A percentile compares a stretch with the other conserved stretches of the same genome.
Evolutionary conservation across 2,329 filamentous ascomycete genomes (phyloP).

Genomic region (Ascosphaera aggregata): DNA sequence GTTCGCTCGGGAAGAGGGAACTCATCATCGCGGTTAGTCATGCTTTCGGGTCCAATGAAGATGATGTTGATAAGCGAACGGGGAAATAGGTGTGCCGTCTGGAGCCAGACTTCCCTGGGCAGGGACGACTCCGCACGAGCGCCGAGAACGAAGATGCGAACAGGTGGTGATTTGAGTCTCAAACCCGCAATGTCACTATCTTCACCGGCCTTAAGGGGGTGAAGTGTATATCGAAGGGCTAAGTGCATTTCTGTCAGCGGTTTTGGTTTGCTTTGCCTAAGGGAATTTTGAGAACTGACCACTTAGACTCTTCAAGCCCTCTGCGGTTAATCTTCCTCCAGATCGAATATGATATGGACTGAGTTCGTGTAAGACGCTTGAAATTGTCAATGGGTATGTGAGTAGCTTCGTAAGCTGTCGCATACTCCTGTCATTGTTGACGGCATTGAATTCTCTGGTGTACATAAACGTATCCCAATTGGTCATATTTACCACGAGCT

Average conservation of each 20-base stretch:
- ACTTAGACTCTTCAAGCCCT: conserved; percentile 83
- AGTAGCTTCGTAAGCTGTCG: conserved; percentile 79
- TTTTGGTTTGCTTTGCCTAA: no score
- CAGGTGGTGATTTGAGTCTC: conserved; percentile 61
- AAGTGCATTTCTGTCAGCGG: no score
- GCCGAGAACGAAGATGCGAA: conserved; percentile 80
- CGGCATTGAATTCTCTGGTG: conserved; percentile 69
- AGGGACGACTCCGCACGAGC: conserved; percentile 94
- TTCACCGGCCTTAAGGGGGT: conserved; percentile 61
- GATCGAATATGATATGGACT: conserved; percentile 71
- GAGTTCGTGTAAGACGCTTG: conserved; percentile 76
- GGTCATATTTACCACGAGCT: conserved; percentile 85
- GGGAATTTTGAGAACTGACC: conserved; percentile 42
- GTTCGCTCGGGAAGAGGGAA: conserved; percentile 78
- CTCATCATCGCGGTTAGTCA: conserved; percentile 82
- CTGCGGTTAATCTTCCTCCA: conserved; percentile 53
- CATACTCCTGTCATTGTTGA: conserved; percentile 78
- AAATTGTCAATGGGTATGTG: conserved; percentile 84
- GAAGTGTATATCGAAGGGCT: conserved; percentile 84
- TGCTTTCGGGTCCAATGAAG: conserved; percentile 89
- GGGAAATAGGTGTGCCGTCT: conserved; percentile 89
- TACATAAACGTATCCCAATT: conserved; percentile 98
- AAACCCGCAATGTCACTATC: conserved; percentile 54
- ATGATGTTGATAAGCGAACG: conserved; percentile 71
- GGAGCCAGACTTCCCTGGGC: conserved; percentile 80